Base-by-base conservation (phyloP, 192 early-diverging fungal species). In the Coemansia sp. region DNA sequence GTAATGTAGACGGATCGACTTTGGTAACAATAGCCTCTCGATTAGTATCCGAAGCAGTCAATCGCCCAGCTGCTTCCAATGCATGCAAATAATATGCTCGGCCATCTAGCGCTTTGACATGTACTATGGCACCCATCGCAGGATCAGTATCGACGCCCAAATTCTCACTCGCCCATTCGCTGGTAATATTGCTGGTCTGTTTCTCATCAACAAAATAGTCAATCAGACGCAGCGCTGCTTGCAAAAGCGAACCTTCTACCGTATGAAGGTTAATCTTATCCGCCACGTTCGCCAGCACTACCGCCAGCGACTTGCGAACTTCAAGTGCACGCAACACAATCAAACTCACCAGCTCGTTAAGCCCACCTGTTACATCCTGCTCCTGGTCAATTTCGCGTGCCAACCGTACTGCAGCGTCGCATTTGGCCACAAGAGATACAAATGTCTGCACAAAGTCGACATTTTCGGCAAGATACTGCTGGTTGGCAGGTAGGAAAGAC, bases 401-500 rank as follows among this genome's bases (percentile, higher is more conserved):
- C 19, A 52, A 47, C 6, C 19, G 27, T 51, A 60, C 62, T 2
- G 61, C 61, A 24, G 14, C 30, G 48, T 69, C 67, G 56, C 72
- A 74, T 56, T 61, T 60, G 22, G 53, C 38, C 31, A 59, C 50
- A 14, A 76, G 47, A 19, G 64, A 41, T 1, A 27, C 58, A 24
- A 81, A 69, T 28, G 53, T 54, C 10, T 58, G 56, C 10, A 64
- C 44, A 76, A 81, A 81, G 56, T 81, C 73, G 24, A 31, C n/a
- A 55, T 67, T 76, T 9, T 28, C 48, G 19, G 73, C 69, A 23
- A 71, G 62, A 31, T 54, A 81, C 21, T 63, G 62, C 64, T 81
- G 78, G 69, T 81, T 81, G 10, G 60, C 66, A 7, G 60, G 73
- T 19, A 72, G 51, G 57, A 80, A 80, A 41, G 77, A 70, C 68